These are phyloP conservation scores for Kwoniella newhampshirensis DNA, from an alignment of 768 basidiomycete species.

Conservation along the genomic window DNA sequence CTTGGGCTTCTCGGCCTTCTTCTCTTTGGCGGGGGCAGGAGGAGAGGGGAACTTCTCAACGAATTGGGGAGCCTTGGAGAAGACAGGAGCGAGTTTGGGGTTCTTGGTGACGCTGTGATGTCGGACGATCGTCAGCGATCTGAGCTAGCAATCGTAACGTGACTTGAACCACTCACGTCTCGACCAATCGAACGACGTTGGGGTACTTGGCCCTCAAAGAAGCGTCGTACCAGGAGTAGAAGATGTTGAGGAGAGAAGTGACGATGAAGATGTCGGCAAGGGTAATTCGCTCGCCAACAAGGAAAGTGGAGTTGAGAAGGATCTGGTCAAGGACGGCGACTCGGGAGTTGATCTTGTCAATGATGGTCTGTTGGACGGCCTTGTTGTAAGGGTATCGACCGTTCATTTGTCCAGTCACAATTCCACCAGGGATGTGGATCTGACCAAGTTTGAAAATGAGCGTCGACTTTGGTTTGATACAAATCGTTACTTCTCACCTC, in stretches of 20 bases:
- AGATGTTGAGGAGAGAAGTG: constrained; percentile 61
- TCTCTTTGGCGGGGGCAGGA: constrained; percentile 75
- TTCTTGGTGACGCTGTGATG: constrained; percentile 67
- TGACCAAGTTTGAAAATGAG: constrained; percentile 18
- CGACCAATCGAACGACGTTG: constrained; percentile 76
- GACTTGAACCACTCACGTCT: constrained; percentile 59
- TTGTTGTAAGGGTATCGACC: constrained; percentile 70
- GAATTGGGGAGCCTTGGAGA: constrained; percentile 61
- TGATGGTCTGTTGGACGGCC: constrained; percentile 54
- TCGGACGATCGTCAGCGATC: not conserved
- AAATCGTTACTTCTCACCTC: constrained; percentile 57
- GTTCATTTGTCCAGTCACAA: constrained; percentile 58
- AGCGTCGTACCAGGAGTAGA: constrained; percentile 64
- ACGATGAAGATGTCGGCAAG: constrained; percentile 81
- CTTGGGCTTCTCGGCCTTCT: constrained; percentile 47
- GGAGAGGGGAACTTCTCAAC: constrained; percentile 66
- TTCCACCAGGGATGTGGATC: constrained; percentile 53
- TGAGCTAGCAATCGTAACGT: not conserved
- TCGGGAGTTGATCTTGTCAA: constrained; percentile 56
- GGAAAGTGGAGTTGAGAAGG: constrained; percentile 77
- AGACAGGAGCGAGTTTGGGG: constrained; percentile 68
- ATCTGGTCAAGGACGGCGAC: constrained; percentile 71
- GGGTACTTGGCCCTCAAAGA: constrained; percentile 66
- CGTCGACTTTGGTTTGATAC: not conserved
- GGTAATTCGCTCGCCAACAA: constrained; percentile 91